These are phyloP conservation scores for Arachis hypogaea DNA, from an alignment of 306 rosid genomes.

Conservation along the genomic window DNA sequence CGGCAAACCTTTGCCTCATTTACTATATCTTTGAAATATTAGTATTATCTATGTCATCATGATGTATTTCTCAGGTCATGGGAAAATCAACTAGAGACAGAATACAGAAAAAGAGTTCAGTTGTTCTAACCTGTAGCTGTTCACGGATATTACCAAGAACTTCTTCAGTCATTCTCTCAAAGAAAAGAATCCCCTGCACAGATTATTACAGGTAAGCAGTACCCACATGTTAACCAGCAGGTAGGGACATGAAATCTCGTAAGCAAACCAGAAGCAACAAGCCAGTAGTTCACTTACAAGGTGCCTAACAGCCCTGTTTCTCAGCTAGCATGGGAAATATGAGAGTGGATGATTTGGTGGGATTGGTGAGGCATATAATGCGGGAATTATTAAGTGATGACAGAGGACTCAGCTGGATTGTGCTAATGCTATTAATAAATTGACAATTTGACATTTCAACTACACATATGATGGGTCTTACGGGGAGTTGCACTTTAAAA, in stretches of 20 bases:
- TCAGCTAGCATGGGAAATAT: no score
- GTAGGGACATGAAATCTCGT: conserved; percentile 3
- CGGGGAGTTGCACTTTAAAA: no score
- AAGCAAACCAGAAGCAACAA: no score
- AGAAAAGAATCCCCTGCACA: conserved; percentile 83
- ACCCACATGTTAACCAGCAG: conserved; percentile 17
- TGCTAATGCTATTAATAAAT: no score
- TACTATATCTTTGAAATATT: background rate
- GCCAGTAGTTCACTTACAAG: no score
- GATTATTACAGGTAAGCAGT: conserved; percentile 22
- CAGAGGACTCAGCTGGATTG: no score
- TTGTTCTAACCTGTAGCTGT: conserved; percentile 68
- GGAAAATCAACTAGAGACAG: conserved; percentile 4
- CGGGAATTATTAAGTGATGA: no score
- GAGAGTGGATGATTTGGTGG: no score
- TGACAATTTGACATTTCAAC: no score
- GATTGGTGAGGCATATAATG: no score
- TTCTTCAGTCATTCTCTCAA: conserved; percentile 89
- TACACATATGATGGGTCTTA: no score
- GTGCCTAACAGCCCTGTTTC: no score
- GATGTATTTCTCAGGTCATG: conserved; percentile 21
- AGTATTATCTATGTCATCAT: background rate
- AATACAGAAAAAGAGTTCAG: conserved; percentile 21
- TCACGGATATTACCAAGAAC: conserved; percentile 62
- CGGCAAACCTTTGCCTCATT: conserved; percentile 2